Evolutionary conservation across 2,329 filamentous ascomycete genomes (phyloP).

Genomic region (Paradendryphiella salina): DNA sequence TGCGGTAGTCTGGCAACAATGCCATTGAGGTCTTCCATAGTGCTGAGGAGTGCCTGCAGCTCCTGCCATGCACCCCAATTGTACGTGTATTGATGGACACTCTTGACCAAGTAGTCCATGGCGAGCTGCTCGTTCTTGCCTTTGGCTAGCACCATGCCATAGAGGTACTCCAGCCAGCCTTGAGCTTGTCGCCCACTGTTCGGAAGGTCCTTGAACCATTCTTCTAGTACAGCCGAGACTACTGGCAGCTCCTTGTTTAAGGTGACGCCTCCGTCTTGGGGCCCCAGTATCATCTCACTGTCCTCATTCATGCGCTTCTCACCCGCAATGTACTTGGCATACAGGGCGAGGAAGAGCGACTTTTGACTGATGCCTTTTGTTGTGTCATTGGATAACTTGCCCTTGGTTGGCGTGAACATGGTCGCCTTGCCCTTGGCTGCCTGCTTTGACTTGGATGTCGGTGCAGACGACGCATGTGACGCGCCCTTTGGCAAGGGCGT

Average conservation of each 20-base stretch:
- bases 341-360: slow-evolving; percentile 87
- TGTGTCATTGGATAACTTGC: slow-evolving; percentile 36
- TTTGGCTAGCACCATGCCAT: slow-evolving; percentile 86
- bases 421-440: slow-evolving; percentile 64
- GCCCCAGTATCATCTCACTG: slow-evolving; percentile 94
- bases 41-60: slow-evolving; percentile 76
- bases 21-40: slow-evolving; percentile 79
- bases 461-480: slow-evolving; percentile 53
- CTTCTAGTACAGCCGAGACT: slow-evolving; percentile 74
- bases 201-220: slow-evolving; percentile 72
- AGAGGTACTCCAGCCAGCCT: slow-evolving; percentile 93
- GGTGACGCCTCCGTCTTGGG: slow-evolving; percentile 82
- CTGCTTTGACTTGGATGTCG: slow-evolving; percentile 42
- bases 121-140: slow-evolving; percentile 87
- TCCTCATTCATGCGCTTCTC: slow-evolving; percentile 97
- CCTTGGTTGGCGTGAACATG: slow-evolving; percentile 45
- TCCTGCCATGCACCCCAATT: slow-evolving; percentile 99
- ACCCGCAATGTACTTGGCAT: slow-evolving; percentile 88
- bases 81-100: slow-evolving; percentile 86
- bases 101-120: slow-evolving; percentile 82
- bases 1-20: slow-evolving; percentile 75
- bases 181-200: slow-evolving; percentile 67
- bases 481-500: slow-evolving; percentile 73
- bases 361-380: slow-evolving; percentile 74
- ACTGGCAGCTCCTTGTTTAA: slow-evolving; percentile 81